Conservation (phyloP, 371 early-diverging fungal genomes). For the Lichtheimia hyalospora region DNA sequence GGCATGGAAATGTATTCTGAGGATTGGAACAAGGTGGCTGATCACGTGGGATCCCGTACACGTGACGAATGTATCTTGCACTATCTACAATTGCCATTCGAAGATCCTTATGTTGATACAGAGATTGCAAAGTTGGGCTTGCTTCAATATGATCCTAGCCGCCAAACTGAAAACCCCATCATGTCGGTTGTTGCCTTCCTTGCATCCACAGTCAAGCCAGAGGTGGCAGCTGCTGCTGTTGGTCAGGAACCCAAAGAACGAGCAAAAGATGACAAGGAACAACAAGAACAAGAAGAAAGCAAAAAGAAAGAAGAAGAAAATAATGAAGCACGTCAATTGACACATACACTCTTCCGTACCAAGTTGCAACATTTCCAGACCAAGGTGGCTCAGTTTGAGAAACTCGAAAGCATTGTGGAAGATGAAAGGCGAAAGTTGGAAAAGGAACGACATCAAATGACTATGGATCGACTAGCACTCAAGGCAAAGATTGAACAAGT, state of each 20-base stretch:
- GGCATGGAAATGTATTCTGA: constrained; percentile 31
- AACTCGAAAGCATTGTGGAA: constrained; percentile 68
- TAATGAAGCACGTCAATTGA: constrained; percentile 18
- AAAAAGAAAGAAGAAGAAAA: constrained; percentile 16
- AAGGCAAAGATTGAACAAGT: constrained; percentile 48
- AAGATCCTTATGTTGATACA: constrained; percentile 71
- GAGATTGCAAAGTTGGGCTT: constrained; percentile 42
- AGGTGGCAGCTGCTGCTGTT: constrained; percentile 88
- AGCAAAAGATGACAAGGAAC: constrained; percentile 6
- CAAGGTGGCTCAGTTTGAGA: constrained; percentile 83
- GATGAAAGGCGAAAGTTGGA: constrained; percentile 82
- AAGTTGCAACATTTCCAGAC: constrained; percentile 78
- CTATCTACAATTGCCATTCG: constrained; percentile 34
- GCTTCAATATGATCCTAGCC: constrained; percentile 53
- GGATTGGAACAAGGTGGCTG: constrained; percentile 42
- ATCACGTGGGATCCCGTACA: constrained; percentile 41
- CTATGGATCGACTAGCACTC: constrained; percentile 67
- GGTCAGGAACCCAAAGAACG: not conserved
- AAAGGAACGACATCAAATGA: constrained; percentile 76
- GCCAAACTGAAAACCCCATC: constrained; percentile 89
- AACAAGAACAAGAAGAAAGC: constrained; percentile 2
- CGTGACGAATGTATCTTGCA: constrained; percentile 48
- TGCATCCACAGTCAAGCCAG: constrained; percentile 90
- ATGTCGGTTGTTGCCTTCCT: constrained; percentile 95
- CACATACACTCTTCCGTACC: constrained; percentile 67